phyloP scores from a whole-genome alignment of 768 basidiomycete species.

The Pleurotus giganteus region DNA sequence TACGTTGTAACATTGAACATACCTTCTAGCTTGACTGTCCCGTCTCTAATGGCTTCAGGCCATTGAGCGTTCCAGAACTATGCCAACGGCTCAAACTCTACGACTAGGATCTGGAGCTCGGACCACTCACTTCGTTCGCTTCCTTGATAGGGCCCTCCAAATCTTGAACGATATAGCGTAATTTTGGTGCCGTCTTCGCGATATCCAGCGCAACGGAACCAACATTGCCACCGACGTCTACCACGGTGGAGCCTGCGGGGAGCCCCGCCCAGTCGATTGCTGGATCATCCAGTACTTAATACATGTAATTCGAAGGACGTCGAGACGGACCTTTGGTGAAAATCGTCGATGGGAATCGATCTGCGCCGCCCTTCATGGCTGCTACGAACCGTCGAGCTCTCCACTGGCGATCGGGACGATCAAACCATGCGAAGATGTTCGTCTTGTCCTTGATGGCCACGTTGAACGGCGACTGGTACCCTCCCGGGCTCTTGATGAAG shows the following conservation, averaged over 20 bases:
- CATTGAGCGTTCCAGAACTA: neutral
- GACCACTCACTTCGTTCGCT: neutral
- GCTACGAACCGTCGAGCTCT: neutral
- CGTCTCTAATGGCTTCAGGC: neutral
- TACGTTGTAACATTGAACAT: neutral
- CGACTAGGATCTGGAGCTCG: neutral
- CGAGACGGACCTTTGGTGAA: neutral
- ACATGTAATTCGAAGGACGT: neutral
- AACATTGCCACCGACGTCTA: neutral
- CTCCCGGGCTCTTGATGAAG: conserved; percentile 6
- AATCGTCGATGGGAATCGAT: neutral
- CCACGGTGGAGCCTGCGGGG: neutral
- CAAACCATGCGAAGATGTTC: conserved; percentile 16
- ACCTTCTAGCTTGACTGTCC: neutral
- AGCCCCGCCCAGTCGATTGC: neutral
- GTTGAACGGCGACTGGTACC: conserved; percentile 16
- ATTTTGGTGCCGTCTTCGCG: neutral
- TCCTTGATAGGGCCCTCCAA: neutral
- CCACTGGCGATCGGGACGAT: conserved; percentile 11
- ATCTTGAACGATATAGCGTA: neutral
- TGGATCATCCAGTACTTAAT: neutral
- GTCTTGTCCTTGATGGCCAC: conserved; percentile 12
- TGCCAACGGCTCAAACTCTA: neutral
- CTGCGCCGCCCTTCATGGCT: neutral
- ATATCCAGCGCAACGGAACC: neutral